phyloP scores from a whole-genome alignment of 208 protist genomes.

The Wallacemonas collosoma region DNA sequence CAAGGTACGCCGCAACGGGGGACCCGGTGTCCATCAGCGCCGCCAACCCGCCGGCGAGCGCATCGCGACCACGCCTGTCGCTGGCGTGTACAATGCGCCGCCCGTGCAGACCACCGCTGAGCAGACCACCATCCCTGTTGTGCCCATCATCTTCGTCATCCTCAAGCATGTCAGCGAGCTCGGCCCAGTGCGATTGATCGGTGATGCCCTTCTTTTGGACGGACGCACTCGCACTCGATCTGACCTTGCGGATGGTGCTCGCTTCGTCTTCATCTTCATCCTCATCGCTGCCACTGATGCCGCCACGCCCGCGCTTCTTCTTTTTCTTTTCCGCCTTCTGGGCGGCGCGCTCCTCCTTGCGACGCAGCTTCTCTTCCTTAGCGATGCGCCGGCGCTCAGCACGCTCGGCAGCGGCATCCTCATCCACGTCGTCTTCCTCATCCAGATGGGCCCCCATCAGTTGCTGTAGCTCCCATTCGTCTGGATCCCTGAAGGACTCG shows the following conservation, averaged over 20 bases:
- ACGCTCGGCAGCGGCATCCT: conserved; percentile 4
- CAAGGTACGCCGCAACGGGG: conserved; percentile 44
- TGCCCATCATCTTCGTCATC: conserved; percentile 12
- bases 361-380: conserved; percentile 22
- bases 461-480: conserved; percentile 2
- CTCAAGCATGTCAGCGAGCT: conserved; percentile 9
- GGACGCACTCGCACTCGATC: not conserved
- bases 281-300: conserved; percentile 14
- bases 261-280: conserved; percentile 20
- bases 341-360: conserved; percentile 14
- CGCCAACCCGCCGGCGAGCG: conserved; percentile 4
- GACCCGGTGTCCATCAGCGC: conserved; percentile 26
- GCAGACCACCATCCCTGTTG: not conserved
- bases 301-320: conserved; percentile 17
- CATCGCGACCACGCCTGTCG: not conserved
- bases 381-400: not conserved
- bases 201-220: conserved; percentile 11
- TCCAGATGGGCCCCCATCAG: not conserved
- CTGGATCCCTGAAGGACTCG: not conserved
- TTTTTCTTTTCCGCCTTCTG: conserved; percentile 20
- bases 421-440: not conserved
- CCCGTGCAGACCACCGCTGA: not conserved
- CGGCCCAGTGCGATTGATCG: conserved; percentile 9
- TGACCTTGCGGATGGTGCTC: not conserved
- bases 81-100: not conserved